Evolutionary conservation across 192 early-diverging fungal genomes (phyloP), one percentile per base, ranked within the genome.

Genomic region (Podila clonocystis): DNA sequence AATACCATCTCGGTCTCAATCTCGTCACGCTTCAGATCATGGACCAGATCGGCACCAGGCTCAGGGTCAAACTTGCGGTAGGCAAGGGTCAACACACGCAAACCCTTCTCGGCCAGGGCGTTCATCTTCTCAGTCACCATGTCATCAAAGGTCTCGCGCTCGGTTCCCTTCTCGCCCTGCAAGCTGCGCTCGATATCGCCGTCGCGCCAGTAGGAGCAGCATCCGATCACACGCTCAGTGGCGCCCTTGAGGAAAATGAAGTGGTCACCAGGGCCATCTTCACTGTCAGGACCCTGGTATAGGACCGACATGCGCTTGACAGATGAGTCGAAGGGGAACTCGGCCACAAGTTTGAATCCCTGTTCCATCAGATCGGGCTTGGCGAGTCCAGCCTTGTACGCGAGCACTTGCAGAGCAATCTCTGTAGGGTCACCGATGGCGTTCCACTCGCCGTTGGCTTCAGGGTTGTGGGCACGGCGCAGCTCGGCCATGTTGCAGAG

Each of bases 221-320:
- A 88, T 20, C 69, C 73, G 5, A 97, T 84, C 2, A 97, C 90
- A 15, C 92, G 91, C 87, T 98, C 97, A 24, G 97, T 95, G 1
- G 97, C 97, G 38, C 97, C 97, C 74, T 98, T 98, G 30, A 90
- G 84, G 48, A 95, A 88, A 31, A 95, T 82, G 71, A 94, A 73
- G 58, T 82, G 74, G n/a, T 86, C 70, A 50, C 84, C 85, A 5
- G 82, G 75, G 11, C 30, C 28, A 20, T 70, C 48, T 65, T 85
- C 72, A 11, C 24, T 62, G 31, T 69, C 50, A 7, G 77, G 65
- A 58, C 63, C 87, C 29, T 70, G 70, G 60, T 86, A 91, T 1
- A 96, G 74, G 11, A 95, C 93, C 85, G 91, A 92, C 97, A 98
- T 98, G 28, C 96, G 90, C 80, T 98, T 98, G 38, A 91, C 85